Conservation (phyloP, 768 basidiomycete genomes). For the Suillus americanus region DNA sequence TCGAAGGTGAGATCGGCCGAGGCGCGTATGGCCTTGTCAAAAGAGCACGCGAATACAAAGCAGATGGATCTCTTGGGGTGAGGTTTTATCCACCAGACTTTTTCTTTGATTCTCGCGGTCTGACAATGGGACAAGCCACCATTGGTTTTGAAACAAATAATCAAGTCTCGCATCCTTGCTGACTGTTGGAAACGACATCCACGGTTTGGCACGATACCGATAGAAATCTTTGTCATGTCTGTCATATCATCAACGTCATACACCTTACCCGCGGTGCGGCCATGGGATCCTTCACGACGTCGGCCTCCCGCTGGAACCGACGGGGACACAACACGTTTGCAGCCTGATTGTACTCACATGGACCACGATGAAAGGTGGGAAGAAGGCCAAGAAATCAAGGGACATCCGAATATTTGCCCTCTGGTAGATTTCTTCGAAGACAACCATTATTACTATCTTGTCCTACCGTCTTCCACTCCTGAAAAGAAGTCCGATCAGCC, state of each 20-base stretch:
- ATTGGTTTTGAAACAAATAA: slow-evolving; percentile 95
- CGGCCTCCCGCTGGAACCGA: slow-evolving; percentile 21
- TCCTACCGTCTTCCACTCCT: slow-evolving; percentile 76
- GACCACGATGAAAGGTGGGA: slow-evolving; percentile 49
- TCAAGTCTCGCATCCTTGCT: slow-evolving; percentile 96
- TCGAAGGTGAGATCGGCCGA: slow-evolving; percentile 86
- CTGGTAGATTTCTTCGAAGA: slow-evolving; percentile 98
- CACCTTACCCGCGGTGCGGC: slow-evolving; percentile 71
- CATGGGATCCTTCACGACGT: slow-evolving; percentile 77
- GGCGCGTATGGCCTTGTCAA: slow-evolving; percentile 97
- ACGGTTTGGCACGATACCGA: slow-evolving; percentile 92
- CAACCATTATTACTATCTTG: slow-evolving; percentile 92
- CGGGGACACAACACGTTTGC: neutral
- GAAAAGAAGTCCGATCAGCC: slow-evolving; percentile 52
- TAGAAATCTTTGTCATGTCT: slow-evolving; percentile 96
- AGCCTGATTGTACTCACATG: neutral
- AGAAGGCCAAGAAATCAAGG: slow-evolving; percentile 71
- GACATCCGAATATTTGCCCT: slow-evolving; percentile 95
- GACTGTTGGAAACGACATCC: slow-evolving; percentile 99
- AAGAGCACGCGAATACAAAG: slow-evolving; percentile 73
- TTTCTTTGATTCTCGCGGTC: slow-evolving; percentile 19
- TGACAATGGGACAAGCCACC: slow-evolving; percentile 56
- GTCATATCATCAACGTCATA: slow-evolving; percentile 82
- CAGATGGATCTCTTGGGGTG: slow-evolving; percentile 82
- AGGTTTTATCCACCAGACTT: slow-evolving; percentile 32